Conservation (phyloP, 2,329 filamentous ascomycete genomes). For the Colletotrichum limetticola region DNA sequence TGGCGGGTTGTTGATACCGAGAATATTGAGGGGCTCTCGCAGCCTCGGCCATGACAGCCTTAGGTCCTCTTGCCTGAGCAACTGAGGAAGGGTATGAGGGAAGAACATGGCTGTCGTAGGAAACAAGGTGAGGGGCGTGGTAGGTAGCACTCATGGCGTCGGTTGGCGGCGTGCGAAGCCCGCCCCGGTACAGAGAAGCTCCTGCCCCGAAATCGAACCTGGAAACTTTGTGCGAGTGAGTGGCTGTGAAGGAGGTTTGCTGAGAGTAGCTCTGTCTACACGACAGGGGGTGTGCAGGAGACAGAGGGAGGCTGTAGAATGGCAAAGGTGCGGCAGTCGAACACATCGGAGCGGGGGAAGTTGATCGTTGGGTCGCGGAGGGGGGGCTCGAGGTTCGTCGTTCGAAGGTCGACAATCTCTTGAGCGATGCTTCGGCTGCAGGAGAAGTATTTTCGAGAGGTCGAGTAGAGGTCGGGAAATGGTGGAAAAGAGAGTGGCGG, state of each 20-base stretch:
- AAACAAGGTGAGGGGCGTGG: slow-evolving; percentile 55
- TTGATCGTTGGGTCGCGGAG: slow-evolving; percentile 9
- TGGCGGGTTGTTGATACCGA: slow-evolving; percentile 41
- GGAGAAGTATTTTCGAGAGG: neutral
- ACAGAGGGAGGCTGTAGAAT: slow-evolving; percentile 34
- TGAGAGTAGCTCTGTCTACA: slow-evolving; percentile 28
- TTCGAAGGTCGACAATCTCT: neutral
- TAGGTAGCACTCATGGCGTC: slow-evolving; percentile 66
- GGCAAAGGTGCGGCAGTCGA: slow-evolving; percentile 36
- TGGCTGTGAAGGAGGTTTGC: neutral
- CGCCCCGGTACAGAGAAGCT: slow-evolving; percentile 45
- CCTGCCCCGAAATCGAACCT: slow-evolving; percentile 30
- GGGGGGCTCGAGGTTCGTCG: slow-evolving; percentile 3
- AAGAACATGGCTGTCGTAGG: slow-evolving; percentile 58
- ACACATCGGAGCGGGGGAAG: slow-evolving; percentile 40
- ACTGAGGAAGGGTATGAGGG: slow-evolving; percentile 50
- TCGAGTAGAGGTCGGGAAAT: neutral
- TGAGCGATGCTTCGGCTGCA: neutral
- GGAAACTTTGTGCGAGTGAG: slow-evolving; percentile 16
- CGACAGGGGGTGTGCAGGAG: slow-evolving; percentile 29
- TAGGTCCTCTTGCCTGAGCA: slow-evolving; percentile 46
- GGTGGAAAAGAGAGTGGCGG: neutral
- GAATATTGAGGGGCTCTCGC: slow-evolving; percentile 44
- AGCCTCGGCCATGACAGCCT: slow-evolving; percentile 46
- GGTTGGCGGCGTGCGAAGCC: slow-evolving; percentile 61